Conservation (phyloP, 164 flowering plant species). For the Nymphaea thermarum region DNA sequence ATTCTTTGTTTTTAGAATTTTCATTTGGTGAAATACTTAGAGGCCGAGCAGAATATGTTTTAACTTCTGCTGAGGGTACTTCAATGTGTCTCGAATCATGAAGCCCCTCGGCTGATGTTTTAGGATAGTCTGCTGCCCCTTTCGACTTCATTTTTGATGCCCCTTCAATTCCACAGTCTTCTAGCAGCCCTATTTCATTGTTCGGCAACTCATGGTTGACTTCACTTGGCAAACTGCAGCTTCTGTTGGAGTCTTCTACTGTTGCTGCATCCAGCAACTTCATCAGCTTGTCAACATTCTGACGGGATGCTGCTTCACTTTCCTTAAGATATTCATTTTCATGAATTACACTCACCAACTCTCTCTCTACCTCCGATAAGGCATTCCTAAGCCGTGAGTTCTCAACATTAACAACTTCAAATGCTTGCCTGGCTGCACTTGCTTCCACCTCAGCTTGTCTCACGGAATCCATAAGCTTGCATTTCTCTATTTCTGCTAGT, state of each 20-base stretch:
- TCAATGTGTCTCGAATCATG: constrained; percentile 21
- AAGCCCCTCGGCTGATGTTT: constrained; percentile 9
- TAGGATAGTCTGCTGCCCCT: constrained; percentile 2
- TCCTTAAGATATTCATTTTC: constrained; percentile 42
- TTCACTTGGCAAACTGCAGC: constrained; percentile 1
- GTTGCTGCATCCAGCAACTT: constrained; percentile 19
- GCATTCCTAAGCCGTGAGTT: constrained; percentile 60
- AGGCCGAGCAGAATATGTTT: background rate
- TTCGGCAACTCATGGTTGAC: constrained; percentile 8
- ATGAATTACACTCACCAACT: constrained; percentile 19
- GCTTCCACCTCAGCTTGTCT: constrained; percentile 86
- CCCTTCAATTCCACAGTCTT: background rate
- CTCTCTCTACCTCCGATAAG: constrained; percentile 45
- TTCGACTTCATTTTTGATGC: background rate
- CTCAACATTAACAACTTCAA: constrained; percentile 57
- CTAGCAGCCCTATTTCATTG: constrained; percentile 12
- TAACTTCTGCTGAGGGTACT: too few species aligned
- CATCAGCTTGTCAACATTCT: constrained; percentile 45
- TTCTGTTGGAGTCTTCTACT: constrained; percentile 8
- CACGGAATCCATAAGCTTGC: constrained; percentile 58
- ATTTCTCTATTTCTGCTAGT: constrained; percentile 46
- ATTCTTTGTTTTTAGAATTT: constrained; percentile 10
- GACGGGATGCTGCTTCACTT: constrained; percentile 38
- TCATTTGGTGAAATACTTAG: constrained; percentile 6
- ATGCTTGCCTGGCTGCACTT: constrained; percentile 68